Conservation (phyloP, 176 grass and related monocot species). For the Zizania latifolia region DNA sequence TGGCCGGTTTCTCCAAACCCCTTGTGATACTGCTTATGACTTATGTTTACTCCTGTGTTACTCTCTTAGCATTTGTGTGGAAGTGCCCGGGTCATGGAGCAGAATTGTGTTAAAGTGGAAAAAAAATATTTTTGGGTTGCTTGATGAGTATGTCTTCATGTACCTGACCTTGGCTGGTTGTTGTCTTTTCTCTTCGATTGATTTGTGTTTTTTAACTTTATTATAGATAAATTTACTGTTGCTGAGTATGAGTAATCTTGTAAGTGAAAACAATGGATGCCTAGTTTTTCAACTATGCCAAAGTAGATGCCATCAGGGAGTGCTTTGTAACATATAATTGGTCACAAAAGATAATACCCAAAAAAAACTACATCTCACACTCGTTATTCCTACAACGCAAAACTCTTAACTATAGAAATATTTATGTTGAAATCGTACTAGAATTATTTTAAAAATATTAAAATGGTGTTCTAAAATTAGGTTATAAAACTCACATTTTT, state of each 20-base stretch:
- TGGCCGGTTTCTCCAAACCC: too few relatives aligned
- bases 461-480: too few relatives aligned
- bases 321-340: neutral
- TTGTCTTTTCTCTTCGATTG: neutral
- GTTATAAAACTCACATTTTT: too few relatives aligned
- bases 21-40: neutral
- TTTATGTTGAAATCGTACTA: neutral
- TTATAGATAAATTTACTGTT: neutral
- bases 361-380: conserved; percentile 1
- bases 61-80: neutral
- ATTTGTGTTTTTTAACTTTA: neutral
- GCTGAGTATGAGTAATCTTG: neutral
- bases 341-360: neutral
- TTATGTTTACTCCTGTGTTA: conserved; percentile 5
- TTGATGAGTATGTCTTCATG: neutral
- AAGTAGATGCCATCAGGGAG: neutral
- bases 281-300: too few relatives aligned
- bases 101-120: neutral
- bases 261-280: too few relatives aligned
- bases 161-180: neutral
- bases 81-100: neutral
- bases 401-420: neutral
- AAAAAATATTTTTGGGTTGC: neutral
- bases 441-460: too few relatives aligned
- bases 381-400: neutral